Evolutionary conservation across 805 yeast species (phyloP), one percentile per base, ranked within the genome.

Genomic region (Candida endomychidarum): DNA sequence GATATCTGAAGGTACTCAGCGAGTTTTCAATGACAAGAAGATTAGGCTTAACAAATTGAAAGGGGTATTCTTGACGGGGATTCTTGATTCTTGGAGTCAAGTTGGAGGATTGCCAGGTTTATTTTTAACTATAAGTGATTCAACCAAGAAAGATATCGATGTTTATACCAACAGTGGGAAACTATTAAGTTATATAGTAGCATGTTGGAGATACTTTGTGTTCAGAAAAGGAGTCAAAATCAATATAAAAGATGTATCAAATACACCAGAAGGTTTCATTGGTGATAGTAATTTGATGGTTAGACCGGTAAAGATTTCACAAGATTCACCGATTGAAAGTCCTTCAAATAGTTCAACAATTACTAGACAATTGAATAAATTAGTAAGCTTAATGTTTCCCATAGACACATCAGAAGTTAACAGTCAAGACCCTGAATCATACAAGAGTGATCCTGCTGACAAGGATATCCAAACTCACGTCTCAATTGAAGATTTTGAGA

Each of bases 41-140:
- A 56, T 81, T 18, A 70, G 74, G 33, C 60, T 85, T 10, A 71
- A 81, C 2, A 81, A 77, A 46, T 60, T 87, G 22, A 71, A 75
- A 34, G 77, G 80, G 25, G 65, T 91, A 3, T 90, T 86, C 52
- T 54, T 93, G 4, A 81, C 96, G 0, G 99, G 99, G 2, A 67
- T 66, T n/a, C 46, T 86, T 8, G 46, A 56, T 15, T 61, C 74
- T 39, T 91, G 96, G 96, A 58, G 74, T 5, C 72, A 82, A n/a
- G 64, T 88, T 2, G 87, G 95, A n/a, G 99, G 99, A 0, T 60
- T 91, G 5, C 97, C 98, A 0, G 99, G 99, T 0, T 64, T 87
- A 52, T 77, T 91, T 35, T 64, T 91, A 37, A 87, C 97, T 0
- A 70, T 85, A 10, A 80, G 86, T 41, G 96, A 88, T 50, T 85